Evolutionary conservation across 148 eudicot species (phyloP).

Genomic region (Fagopyrum esculentum): DNA sequence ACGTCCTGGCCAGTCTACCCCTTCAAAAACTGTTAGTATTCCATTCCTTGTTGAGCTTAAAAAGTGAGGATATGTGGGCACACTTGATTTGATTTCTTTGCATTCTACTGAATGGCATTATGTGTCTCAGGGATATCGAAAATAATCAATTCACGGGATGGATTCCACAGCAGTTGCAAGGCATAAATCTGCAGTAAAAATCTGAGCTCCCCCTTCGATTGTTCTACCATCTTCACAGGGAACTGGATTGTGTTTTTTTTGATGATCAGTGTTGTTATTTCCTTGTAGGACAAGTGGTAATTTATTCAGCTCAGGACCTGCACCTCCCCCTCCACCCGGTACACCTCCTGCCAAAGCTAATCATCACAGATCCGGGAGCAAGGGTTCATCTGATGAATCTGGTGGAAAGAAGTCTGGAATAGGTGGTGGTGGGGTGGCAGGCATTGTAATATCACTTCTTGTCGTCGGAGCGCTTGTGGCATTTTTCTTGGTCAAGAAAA

Average conservation of each 20-base stretch:
- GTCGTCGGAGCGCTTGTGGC: slow-evolving; percentile 63
- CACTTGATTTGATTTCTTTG: neutral
- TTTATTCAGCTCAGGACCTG: slow-evolving; percentile 68
- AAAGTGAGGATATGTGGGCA: neutral
- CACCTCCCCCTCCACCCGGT: slow-evolving; percentile 98
- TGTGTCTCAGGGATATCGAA: slow-evolving; percentile 53
- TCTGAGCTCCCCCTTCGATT: neutral
- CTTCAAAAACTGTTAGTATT: slow-evolving; percentile 68
- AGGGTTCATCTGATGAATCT: slow-evolving; percentile 26
- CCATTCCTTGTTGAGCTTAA: neutral
- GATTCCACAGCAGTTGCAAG: slow-evolving; percentile 66
- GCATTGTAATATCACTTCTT: slow-evolving; percentile 65
- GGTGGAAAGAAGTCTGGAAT: slow-evolving; percentile 60
- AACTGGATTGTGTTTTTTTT: neutral
- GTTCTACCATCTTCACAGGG: neutral
- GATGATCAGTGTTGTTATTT: neutral
- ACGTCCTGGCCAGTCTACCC: slow-evolving; percentile 82
- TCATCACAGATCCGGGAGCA: slow-evolving; percentile 33
- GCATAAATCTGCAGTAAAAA: slow-evolving; percentile 35
- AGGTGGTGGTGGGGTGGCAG: slow-evolving; percentile 74
- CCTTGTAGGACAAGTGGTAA: slow-evolving; percentile 61
- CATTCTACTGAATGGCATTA: neutral
- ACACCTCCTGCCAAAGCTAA: slow-evolving; percentile 28
- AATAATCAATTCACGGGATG: slow-evolving; percentile 88
- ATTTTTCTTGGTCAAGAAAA: slow-evolving; percentile 66